Conservation (phyloP, 108 stramenopile genomes). For the Cylindrotheca closterium region DNA sequence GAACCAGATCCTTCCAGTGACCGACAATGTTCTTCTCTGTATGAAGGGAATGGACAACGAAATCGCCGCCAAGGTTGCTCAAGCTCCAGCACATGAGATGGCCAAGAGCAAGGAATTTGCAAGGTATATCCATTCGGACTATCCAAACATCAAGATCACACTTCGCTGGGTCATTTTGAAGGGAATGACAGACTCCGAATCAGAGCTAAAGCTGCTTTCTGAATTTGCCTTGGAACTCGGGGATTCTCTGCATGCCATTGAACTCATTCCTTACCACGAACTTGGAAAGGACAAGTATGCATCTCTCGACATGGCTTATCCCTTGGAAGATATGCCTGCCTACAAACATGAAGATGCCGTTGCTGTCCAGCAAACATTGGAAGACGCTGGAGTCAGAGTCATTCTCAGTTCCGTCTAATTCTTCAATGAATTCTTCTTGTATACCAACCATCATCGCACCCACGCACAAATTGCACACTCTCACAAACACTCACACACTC, state of each 20-base stretch:
- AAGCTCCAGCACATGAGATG: constrained; percentile 30
- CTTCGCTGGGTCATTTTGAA: constrained; percentile 63
- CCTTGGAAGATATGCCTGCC: constrained; percentile 44
- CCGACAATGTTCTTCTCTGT: constrained; percentile 60
- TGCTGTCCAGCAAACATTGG: constrained; percentile 32
- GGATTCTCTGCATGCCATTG: constrained; percentile 45
- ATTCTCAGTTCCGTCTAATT: constrained; percentile 22
- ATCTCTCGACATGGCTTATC: constrained; percentile 32
- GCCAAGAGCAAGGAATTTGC: constrained; percentile 52
- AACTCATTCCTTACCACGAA: constrained; percentile 64
- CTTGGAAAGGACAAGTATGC: constrained; percentile 62
- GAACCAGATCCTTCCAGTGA: constrained; percentile 50
- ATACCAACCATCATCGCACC: no score
- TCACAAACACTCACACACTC: no score
- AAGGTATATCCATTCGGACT: constrained; percentile 46
- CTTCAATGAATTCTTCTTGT: no score
- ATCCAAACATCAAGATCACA: constrained; percentile 43
- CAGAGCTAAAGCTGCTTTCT: constrained; percentile 44
- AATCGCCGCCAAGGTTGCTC: constrained; percentile 42
- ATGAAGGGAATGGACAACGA: constrained; percentile 63
- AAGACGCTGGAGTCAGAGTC: constrained; percentile 19
- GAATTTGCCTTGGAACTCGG: constrained; percentile 54
- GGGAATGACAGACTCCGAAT: constrained; percentile 57
- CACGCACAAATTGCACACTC: no score
- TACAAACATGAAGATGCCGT: constrained; percentile 49